Evolutionary conservation across 2,329 filamentous ascomycete species (phyloP), one percentile per base, ranked within the genome.

Genomic region (Bipolaris sorokiniana): DNA sequence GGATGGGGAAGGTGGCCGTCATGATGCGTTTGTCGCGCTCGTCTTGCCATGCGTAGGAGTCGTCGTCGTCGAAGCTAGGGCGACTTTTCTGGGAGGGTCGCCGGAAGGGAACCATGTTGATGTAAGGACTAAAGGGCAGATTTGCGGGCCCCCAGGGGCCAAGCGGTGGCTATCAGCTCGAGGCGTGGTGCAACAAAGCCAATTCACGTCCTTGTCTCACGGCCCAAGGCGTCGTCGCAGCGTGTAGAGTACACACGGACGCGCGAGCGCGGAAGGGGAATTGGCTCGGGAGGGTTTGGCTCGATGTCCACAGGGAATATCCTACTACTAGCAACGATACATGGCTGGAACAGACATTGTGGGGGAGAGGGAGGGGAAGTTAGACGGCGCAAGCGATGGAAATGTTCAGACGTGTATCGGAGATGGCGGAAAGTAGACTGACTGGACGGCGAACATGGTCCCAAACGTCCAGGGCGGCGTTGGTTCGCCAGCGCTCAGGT

Each of bases 1-100:
- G 91, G 41, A 77, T 72, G n/a, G 84, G 84, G 58, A 80, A 73
- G 54, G 67, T 68, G 45, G 67, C 65, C 41, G 69, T 66, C 69
- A 74, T 74, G 67, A 71, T 71, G 71, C 64, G 66, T 50, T 64
- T 62, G 63, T 71, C 68, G 65, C 67, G 73, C 52, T 72, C 67
- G 61, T 68, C 64, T 50, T 68, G 65, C 71, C 72, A 75, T 68
- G 68, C 69, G 61, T 66, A 67, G 48, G 70, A 62, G 60, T 71
- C 56, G 60, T 57, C 48, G 46, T 64, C 45, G 26, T 68, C 63
- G 40, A 58, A 47, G 55, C 63, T 69, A 54, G 55, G 64, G 45
- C 60, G 64, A 42, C 42, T 58, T 51, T 64, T 58, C 56, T 67
- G 65, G 13, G 66, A 70, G 46, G 48, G 31, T 44, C 63, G 62